A percentile compares a stretch with the other conserved stretches of the same genome.
Evolutionary conservation across 2,329 filamentous ascomycete genomes (phyloP).

Genomic region (Stachybotrys chlorohalonatus): DNA sequence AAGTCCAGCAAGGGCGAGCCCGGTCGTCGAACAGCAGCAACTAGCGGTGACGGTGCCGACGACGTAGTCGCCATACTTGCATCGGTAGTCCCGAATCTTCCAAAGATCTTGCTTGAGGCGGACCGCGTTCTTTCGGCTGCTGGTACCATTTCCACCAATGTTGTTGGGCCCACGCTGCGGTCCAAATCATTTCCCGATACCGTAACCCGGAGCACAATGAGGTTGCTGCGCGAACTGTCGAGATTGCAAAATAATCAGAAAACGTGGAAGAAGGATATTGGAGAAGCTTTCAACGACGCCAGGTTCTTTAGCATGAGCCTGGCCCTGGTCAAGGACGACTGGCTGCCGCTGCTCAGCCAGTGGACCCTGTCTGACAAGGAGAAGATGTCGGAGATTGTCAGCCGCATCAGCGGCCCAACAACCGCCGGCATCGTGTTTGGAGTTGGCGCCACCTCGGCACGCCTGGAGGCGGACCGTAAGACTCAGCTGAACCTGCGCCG

Average conservation of each 20-base stretch:
- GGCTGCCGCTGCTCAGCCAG: constrained; percentile 77
- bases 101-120: constrained; percentile 73
- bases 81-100: constrained; percentile 68
- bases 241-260: constrained; percentile 75
- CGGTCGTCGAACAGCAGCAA: constrained; percentile 23
- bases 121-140: constrained; percentile 76
- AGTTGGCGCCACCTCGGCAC: constrained; percentile 88
- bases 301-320: constrained; percentile 71
- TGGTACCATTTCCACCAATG: constrained; percentile 70
- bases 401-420: constrained; percentile 72
- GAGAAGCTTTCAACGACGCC: constrained; percentile 83
- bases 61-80: constrained; percentile 76
- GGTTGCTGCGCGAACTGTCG: constrained; percentile 67
- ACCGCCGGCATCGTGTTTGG: constrained; percentile 96
- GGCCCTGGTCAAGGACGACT: constrained; percentile 58
- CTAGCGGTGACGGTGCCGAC: constrained; percentile 46
- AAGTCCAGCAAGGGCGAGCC: constrained; percentile 26
- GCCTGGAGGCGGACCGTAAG: constrained; percentile 89
- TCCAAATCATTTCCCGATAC: constrained; percentile 84
- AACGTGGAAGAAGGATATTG: constrained; percentile 84
- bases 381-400: constrained; percentile 69
- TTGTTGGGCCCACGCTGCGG: constrained; percentile 73
- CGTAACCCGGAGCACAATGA: constrained; percentile 61
- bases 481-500: constrained; percentile 84
- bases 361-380: constrained; percentile 86